phyloP scores from a whole-genome alignment of 306 rosid species.

The Cucurbita ficifolia region DNA sequence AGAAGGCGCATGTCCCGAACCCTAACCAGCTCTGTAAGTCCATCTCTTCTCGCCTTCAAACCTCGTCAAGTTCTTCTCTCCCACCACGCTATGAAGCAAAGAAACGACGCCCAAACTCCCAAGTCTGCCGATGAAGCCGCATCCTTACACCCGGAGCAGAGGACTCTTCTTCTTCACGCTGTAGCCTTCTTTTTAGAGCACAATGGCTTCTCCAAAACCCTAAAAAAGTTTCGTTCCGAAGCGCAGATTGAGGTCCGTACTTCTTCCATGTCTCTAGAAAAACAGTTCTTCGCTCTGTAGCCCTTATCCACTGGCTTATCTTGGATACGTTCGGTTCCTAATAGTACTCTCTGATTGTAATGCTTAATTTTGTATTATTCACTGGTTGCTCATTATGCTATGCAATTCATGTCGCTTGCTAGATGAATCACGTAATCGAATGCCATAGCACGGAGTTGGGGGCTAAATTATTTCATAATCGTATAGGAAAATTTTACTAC shows the following conservation, averaged over 20 bases:
- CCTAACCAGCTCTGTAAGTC: no score
- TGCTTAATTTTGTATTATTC: background rate
- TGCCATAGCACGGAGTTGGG: background rate
- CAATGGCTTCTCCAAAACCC: constrained; percentile 52
- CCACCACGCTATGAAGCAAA: constrained; percentile 24
- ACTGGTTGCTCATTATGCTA: background rate
- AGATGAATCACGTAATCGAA: background rate
- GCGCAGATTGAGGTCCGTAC: constrained; percentile 40
- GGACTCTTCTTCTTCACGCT: constrained; percentile 35
- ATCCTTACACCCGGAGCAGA: constrained; percentile 12
- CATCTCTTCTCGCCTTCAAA: constrained; percentile 11
- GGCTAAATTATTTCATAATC: background rate
- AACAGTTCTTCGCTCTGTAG: no score
- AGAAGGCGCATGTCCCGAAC: no score
- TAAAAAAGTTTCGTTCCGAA: constrained; percentile 55
- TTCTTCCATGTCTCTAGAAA: background rate
- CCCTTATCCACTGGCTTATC: no score
- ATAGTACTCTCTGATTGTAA: background rate
- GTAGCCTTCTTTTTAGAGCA: constrained; percentile 43
- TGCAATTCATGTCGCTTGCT: background rate
- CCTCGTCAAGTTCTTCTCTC: constrained; percentile 62
- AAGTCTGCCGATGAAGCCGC: background rate
- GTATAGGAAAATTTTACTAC: background rate
- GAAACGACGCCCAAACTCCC: background rate
- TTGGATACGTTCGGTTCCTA: background rate